Base-by-base conservation (phyloP, 2,329 filamentous ascomycete genomes). In the Fusarium piperis region DNA sequence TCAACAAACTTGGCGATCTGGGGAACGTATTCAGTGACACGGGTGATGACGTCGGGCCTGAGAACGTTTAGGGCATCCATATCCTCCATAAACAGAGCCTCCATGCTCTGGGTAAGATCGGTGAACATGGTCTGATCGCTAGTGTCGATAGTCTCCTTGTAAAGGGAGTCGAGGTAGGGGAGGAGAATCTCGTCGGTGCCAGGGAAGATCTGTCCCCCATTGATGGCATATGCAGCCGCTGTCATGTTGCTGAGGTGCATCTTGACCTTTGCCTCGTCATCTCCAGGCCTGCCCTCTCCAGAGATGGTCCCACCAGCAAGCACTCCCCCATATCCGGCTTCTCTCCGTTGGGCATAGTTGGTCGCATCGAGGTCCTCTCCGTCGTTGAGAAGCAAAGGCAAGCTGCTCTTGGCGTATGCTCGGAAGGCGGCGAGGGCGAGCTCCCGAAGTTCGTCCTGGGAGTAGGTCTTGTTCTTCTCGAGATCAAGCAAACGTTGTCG, bases 21-120 rank as follows among this genome's bases (percentile, higher is more conserved):
- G 0, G 91, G 91, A 5, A 95, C 93, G 75, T 96, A 98, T 76
- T 97, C 94, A 1, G 94, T 97, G n/a, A 98, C 95, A 63, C 95
- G 87, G 0, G 94, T 97, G 28, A 97, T 85, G 35, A 92, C 88
- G 76, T 97, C 93, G 0, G 95, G 94, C 23, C 91, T 87, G 39
- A 95, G 85, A 12, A 97, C 94, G 76, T 98, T 98, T 57, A 98
- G 84, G 8, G 91, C 90, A 68, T 90, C 88, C 92, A 98, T 95
- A 77, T 98, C 95, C 64, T 93, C 90, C 79, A 93, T 92, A 81
- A 98, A 98, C 15, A 94, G 88, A n/a, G 89, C 85, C 81, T 98
- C 95, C 84, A 94, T 97, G 77, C 91, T 92, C 80, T 93, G 88
- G 0, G 95, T 97, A 30, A 98, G 87, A 70, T 93, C 90, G 3